Evolutionary conservation across 2,329 filamentous ascomycete species (phyloP), one percentile per base, ranked within the genome.

Genomic region (Pseudodiploospora longispora): DNA sequence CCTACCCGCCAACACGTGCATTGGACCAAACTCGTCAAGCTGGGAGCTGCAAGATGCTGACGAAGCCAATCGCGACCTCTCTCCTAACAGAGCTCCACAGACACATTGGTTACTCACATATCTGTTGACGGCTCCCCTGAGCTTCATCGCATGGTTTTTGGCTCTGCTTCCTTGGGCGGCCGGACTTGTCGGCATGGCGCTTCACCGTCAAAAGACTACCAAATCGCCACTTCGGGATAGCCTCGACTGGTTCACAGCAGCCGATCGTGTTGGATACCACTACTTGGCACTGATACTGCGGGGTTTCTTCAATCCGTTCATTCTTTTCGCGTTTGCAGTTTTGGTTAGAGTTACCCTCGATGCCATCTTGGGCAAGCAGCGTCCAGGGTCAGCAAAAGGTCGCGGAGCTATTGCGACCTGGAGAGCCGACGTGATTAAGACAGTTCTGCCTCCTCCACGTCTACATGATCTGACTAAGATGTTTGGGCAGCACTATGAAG

Each of bases 21-120:
- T 80, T 28, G 75, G 76, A 1, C 66, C 72, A 6, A 78, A 77
- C 56, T 76, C 74, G 1, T 78, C 75, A 0, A 77, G 72, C 52
- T 77, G 75, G 72, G 76, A 79, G 52, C 57, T 69, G 27, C 55
- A 65, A 27, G 71, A 74, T 47, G 67, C 67, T 2, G 60, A 64
- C 8, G 71, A 76, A 50, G 56, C 60, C 5, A 72, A 74, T 56
- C 68, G 71, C 10, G 65, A 72, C 36, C 58, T 73, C 1, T 60
- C 64, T 3, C 48, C 63, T 1, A 59, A 56, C 42, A 60, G 59
- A 29, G 59, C 63, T 1, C 65, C 69, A 31, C 55, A 62, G 38
- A 58, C 70, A 2, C 73, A 76, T 54, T 72, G 70, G 64, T 47
- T 66, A 1, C 59, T 74, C 37, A 58, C 59, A 4, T 34, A 65